Percentiles rank a stretch among this genome's conserved stretches.
phyloP scores from a whole-genome alignment of 352 stramenopile species.

The Phytophthora fragariaefolia region DNA sequence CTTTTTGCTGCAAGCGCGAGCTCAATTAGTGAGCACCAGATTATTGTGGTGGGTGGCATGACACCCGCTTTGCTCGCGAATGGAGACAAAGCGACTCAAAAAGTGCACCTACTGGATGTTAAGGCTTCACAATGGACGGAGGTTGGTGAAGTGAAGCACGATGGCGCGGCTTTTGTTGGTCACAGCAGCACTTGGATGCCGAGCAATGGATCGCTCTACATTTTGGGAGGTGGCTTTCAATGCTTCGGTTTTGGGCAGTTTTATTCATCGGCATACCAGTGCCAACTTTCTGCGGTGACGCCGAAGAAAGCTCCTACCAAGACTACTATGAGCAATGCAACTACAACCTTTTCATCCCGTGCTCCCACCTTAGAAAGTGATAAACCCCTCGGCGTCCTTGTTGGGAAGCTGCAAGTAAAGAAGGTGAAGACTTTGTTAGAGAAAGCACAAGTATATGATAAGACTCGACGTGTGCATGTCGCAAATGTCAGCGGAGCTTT shows the following conservation, averaged over 20 bases:
- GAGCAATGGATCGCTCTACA: constrained; percentile 44
- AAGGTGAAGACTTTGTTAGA: constrained; percentile 82
- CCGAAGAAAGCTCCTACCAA: constrained; percentile 1
- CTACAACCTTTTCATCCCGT: constrained; percentile 5
- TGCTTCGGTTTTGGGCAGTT: constrained; percentile 87
- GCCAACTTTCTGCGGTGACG: constrained; percentile 45
- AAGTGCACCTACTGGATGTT: constrained; percentile 62
- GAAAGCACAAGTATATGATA: constrained; percentile 72
- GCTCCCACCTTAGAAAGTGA: constrained; percentile 14
- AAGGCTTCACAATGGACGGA: constrained; percentile 54
- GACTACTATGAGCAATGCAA: constrained; percentile 12
- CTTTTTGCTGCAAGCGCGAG: constrained; percentile 59
- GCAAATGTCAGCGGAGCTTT: constrained; percentile 11
- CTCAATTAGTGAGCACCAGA: constrained; percentile 55
- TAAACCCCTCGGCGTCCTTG: constrained; percentile 49
- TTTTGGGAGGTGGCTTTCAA: constrained; percentile 82
- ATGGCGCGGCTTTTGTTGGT: constrained; percentile 59
- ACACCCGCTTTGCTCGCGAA: constrained; percentile 46
- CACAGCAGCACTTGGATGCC: constrained; percentile 63
- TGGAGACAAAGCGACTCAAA: constrained; percentile 49
- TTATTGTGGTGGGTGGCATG: constrained; percentile 71
- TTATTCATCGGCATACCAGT: constrained; percentile 73
- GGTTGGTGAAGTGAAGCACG: constrained; percentile 58
- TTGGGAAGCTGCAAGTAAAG: constrained; percentile 77
- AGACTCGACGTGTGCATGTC: constrained; percentile 72